Base-by-base conservation (phyloP, 192 early-diverging fungal species). In the Backusella mclennaniae region DNA sequence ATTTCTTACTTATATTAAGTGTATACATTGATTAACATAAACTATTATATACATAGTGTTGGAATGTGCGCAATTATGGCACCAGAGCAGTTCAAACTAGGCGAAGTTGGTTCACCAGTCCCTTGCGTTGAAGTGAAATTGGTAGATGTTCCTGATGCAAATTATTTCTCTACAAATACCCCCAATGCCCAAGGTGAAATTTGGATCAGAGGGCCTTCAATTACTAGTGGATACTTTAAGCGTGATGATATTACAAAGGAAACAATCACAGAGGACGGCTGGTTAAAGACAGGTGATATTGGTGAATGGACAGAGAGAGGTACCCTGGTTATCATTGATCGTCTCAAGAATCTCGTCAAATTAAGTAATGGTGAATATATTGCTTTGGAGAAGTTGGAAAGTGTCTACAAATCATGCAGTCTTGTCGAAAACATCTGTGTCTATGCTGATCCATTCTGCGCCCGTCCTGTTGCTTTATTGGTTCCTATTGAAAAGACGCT, bases 341-440 rank as follows among this genome's bases (percentile, higher is more conserved):
- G 94, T 29, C 85, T 90, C 79, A 95, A 95, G 86, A 95, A 94
- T 75, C 69, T 95, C 15, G 86, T 95, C 83, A 95, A 94, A 81
- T 76, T 93, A 67, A 82, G 88, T 9, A 87, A 93, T 80, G 94
- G 92, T 36, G 94, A 94, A 73, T 90, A 90, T 71, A 90, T 95
- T 76, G 87, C 87, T 1, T 36, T 88, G 1, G 86, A 87, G n/a
- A 87, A 84, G 36, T 73, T 84, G 21, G 86, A 87, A 59, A 88
- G 94, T 19, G 88, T 93, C 4, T 99, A 99, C 90, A 91, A 92
- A 79, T 89, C 87, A 38, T 89, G 88, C 4, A 63, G 78, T 33
- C 87, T 87, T 41, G 92, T 95, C n/a, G 87, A 89, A 76, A 96
- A 96, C 81, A 90, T 95, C 52, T 92, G 90, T 79, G 88, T 95